A percentile compares a stretch with the other conserved stretches of the same genome.
Conservation (phyloP, 345 rosid genomes). For the Gossypium mustelinum region DNA sequence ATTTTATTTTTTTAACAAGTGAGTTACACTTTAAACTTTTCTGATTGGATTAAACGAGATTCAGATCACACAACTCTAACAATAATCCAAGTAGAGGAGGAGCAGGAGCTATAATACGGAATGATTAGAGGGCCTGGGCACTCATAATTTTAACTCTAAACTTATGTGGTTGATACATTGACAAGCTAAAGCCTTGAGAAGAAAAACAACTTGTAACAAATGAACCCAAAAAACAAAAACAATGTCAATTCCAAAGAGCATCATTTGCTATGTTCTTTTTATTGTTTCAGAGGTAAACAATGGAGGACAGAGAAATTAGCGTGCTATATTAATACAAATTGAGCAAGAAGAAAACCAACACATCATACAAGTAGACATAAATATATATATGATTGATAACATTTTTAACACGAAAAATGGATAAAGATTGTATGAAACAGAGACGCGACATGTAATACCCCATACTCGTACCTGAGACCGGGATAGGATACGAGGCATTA, state of each 20-base stretch:
- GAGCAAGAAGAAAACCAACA: not conserved
- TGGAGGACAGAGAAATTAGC: not conserved
- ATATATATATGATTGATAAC: not conserved
- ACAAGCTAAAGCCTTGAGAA: no score
- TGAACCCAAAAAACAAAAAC: not conserved
- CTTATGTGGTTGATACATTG: not conserved
- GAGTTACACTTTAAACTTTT: no score
- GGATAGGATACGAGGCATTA: no score
- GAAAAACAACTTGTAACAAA: not conserved
- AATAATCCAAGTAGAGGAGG: no score
- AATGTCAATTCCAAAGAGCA: not conserved
- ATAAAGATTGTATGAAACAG: fast-evolving
- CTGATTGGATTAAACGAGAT: fast-evolving
- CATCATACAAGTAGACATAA: not conserved
- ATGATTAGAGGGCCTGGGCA: no score
- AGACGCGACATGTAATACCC: no score
- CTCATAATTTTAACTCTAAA: no score
- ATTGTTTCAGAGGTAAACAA: not conserved
- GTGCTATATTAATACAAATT: not conserved
- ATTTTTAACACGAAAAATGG: not conserved
- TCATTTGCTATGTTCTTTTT: not conserved
- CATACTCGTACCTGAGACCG: no score
- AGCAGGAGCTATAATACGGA: no score
- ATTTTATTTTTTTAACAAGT: no score
- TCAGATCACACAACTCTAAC: no score